phyloP scores from a whole-genome alignment of 768 basidiomycete genomes.

The Boletus tylopilopsis region DNA sequence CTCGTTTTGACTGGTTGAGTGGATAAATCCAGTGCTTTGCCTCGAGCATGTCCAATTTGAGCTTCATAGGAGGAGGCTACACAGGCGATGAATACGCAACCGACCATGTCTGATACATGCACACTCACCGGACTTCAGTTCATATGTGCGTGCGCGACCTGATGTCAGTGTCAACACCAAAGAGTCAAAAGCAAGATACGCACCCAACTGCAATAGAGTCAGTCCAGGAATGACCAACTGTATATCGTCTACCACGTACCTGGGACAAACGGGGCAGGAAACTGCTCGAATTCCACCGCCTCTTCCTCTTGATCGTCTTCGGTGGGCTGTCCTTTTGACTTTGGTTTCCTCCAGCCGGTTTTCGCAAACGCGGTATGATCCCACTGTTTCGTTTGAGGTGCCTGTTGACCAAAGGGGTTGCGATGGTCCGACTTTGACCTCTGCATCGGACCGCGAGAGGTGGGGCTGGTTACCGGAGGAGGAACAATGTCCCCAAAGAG shows the following conservation, averaged over 20 bases:
- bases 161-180: constrained; percentile 3
- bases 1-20: constrained; percentile 79
- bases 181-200: constrained; percentile 23
- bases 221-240: constrained; percentile 1
- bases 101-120: too few relatives aligned
- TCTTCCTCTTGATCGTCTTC: constrained; percentile 59
- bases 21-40: constrained; percentile 90
- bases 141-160: background rate
- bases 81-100: constrained; percentile 1
- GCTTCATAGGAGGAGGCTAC: constrained; percentile 75
- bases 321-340: constrained; percentile 51
- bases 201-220: constrained; percentile 46
- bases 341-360: constrained; percentile 59
- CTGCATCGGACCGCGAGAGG: constrained; percentile 36
- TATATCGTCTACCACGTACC: constrained; percentile 40
- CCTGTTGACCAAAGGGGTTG: constrained; percentile 49
- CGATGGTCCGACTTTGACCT: constrained; percentile 40
- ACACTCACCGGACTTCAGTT: constrained; percentile 30
- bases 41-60: constrained; percentile 71
- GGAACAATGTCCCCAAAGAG: constrained; percentile 59
- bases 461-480: constrained; percentile 18
- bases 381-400: constrained; percentile 79
- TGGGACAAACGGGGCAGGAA: constrained; percentile 73
- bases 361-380: constrained; percentile 87
- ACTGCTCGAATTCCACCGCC: constrained; percentile 71